Evolutionary conservation across 2,329 filamentous ascomycete genomes (phyloP), one percentile per base, ranked within the genome.

Genomic region (Alternaria brassicicola): DNA sequence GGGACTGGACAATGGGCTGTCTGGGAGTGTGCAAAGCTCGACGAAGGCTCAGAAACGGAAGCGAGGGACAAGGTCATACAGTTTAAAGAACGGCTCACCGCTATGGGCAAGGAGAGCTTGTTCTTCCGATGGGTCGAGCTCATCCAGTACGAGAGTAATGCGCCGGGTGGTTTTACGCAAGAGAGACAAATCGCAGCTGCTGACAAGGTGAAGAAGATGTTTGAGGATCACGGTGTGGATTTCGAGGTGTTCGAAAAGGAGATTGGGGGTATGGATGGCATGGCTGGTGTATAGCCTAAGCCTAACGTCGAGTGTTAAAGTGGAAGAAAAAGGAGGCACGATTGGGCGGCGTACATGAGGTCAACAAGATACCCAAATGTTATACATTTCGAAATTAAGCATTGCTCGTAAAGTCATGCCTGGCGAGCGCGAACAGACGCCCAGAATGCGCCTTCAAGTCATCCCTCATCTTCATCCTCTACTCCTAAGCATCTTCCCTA

Each of bases 41-140:
- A 84, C 35, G 75, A 74, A 45, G 77, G 76, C 48, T 76, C 78
- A 39, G 86, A 89, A 64, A 88, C 90, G 57, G 84, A 88, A 61
- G 85, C 85, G 46, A 81, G 88, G 65, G 85, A 88, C 62, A 92
- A 95, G 78, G 88, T 97, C 8, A 86, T 95, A 62, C 84, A 85
- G 3, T 96, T 97, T 75, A 88, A 91, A 68, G 89, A 95, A 41
- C 87, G 88, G 19, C 82, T 97, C 66, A 84, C 85, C 1, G 84
- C 84, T 3, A 83, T 95, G 77, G 92, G 90, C 41, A 96, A 97
- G 78, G 93, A 97, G 76, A 88, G 90, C 63, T 77, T 97, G 52
- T 97, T 97, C 80, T 97, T 91, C 80, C 87, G 89, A 54, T 97
- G 93, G 92, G 91, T 97, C 47, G 93, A 97, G 80, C 85, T 96